Conservation (phyloP, 2,329 filamentous ascomycete genomes). For the Sporothrix pallida region DNA sequence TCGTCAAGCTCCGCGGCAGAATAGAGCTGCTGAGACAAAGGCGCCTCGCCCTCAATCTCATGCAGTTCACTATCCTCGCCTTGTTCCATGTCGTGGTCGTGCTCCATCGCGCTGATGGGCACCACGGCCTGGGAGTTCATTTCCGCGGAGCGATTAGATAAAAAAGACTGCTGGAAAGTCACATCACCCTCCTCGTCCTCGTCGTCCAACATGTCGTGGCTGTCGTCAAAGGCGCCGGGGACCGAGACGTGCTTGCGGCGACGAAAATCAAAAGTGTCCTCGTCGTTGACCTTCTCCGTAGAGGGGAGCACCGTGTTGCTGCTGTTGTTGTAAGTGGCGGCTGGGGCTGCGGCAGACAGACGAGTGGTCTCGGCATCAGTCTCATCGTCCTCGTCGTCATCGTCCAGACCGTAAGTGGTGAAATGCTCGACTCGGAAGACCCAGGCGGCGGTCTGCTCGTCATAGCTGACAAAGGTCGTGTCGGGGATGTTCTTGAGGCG, state of each 20-base stretch:
- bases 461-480: constrained; percentile 83
- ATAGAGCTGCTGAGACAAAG: constrained; percentile 75
- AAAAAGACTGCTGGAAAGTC: constrained; percentile 75
- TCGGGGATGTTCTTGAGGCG: constrained; percentile 78
- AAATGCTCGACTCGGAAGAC: constrained; percentile 94
- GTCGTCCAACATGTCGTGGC: constrained; percentile 61
- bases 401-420: constrained; percentile 90
- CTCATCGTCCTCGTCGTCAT: constrained; percentile 78
- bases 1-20: constrained; percentile 71
- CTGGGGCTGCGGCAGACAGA: constrained; percentile 35
- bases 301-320: constrained; percentile 41
- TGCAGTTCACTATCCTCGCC: constrained; percentile 78
- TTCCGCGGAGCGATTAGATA: constrained; percentile 89
- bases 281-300: constrained; percentile 46
- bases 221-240: constrained; percentile 82
- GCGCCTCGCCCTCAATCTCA: constrained; percentile 75
- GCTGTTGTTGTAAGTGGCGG: constrained; percentile 41
- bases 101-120: constrained; percentile 55
- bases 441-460: constrained; percentile 83
- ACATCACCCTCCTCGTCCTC: constrained; percentile 60
- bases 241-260: constrained; percentile 56
- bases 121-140: constrained; percentile 65
- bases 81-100: constrained; percentile 72
- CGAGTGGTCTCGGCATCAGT: constrained; percentile 62
- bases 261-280: constrained; percentile 65